Base-by-base conservation (phyloP, 345 rosid species). In the Hypericum perforatum region DNA sequence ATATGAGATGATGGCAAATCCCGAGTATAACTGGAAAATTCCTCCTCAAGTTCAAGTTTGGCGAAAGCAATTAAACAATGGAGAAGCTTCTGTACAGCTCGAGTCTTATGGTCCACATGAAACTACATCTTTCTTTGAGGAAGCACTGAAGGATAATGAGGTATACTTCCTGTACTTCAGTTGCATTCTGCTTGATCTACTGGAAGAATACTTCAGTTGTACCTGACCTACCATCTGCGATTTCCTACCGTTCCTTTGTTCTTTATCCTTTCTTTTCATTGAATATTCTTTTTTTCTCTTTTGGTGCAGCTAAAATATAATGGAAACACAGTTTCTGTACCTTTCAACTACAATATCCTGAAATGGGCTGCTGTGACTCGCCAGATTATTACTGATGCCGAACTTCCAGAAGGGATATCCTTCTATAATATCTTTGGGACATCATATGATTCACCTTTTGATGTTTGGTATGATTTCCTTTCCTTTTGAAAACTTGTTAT, bases 1-100 rank as follows among this genome's bases (percentile, higher is more conserved):
- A 41, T 89, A 89, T 49, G 95, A 89, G 74, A 89, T 89, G 97
- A 53, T 89, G 86, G 71, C 70, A 66, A 89, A 89, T 78, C 89
- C 97, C 29, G 70, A 69, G 49, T 89, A 85, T 59, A 70, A 65
- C 45, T 85, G 95, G 95, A 57, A 63, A 52, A 79, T 49, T 53
- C 76, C 74, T 54, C 97, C 97, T 11, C 62, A 78, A 70, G 78
- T 85, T 74, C 64, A 63, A 38, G 97, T 89, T 61, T 85, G 95
- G 97, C 77, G 73, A 32, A 73, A 72, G 78, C 59, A 64, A 46
- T 58, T 77, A 54, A 62, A 74, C 14, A 72, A 74, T 37, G 82
- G 41, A 7, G 74, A 67, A 37, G 50, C 69, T 70, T 69, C 75
- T 56, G 72, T 66, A 49, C 63, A 74, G 43, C 60, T 82, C 55